These are phyloP conservation scores for Heritiera fomes DNA, from an alignment of 345 rosid species.

Conservation along the genomic window DNA sequence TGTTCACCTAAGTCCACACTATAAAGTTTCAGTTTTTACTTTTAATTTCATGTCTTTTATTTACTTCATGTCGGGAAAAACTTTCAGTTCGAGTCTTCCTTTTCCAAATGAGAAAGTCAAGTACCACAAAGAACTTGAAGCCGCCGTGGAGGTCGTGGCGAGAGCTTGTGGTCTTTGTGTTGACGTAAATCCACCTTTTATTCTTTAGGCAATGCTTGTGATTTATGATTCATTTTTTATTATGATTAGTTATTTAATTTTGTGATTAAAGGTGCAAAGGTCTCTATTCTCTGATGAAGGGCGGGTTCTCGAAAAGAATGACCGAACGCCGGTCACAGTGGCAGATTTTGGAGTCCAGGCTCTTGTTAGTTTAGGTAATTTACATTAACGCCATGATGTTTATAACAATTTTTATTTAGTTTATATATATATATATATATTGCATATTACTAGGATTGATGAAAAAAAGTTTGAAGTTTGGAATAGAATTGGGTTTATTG, in stretches of 20 bases:
- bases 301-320: constrained; percentile 70
- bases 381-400: not conserved
- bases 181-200: constrained; percentile 42
- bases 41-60: not conserved
- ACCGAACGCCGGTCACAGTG: constrained; percentile 77
- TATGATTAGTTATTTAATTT: constrained; percentile 9
- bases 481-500: not conserved
- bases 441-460: not conserved
- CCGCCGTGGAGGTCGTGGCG: constrained; percentile 68
- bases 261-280: constrained; percentile 44
- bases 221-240: not conserved
- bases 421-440: not conserved
- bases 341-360: constrained; percentile 97
- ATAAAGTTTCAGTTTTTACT: too few species aligned
- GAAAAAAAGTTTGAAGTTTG: not conserved
- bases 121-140: constrained; percentile 70
- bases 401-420: not conserved
- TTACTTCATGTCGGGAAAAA: not conserved
- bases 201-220: not conserved
- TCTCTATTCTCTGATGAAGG: constrained; percentile 47
- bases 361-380: constrained; percentile 72
- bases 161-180: constrained; percentile 83
- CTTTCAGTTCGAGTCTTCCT: constrained; percentile 61
- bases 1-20: not conserved
- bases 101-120: constrained; percentile 58